Base-by-base conservation (phyloP, 345 rosid species). In the Sonneratia alba region DNA sequence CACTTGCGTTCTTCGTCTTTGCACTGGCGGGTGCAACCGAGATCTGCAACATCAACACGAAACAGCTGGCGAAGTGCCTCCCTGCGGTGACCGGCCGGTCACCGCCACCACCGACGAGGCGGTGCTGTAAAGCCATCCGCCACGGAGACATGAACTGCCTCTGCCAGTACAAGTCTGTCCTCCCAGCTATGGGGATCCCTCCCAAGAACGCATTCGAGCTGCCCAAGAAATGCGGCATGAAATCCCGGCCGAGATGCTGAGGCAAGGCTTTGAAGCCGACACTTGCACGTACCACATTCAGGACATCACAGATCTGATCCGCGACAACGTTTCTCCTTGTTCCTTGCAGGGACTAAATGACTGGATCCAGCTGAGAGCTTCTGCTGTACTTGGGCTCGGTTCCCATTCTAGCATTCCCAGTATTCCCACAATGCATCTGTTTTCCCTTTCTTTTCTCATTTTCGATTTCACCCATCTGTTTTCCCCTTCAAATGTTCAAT, bases 11-110 rank as follows among this genome's bases (percentile, higher is more conserved):
- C 66, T 62, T 62, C 38, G 38, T 34, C 37, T 62, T 32, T 11
- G 49, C 38, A 10, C 24, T 37, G 40, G 49, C 10, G 36, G 71
- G 27, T 12, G 48, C 62, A 24, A 27, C 75, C 37, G 32, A 51
- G 64, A 53, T 85, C 69, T 89, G 96, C 43, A 66, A 69, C 73
- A 75, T 85, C 5, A 83, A 83, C 49, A 56, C 84, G 21, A 37
- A 64, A 66, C 66, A 82, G 56, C 57, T 89, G 71, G 40, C 67
- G 19, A 59, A 49, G 48, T 87, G 95, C 71, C 80, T 79, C 4
- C 78, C 87, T 3, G 95, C 90, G 0, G 73, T 86, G 69, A 81
- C 77, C 1, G 90, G 92, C 22, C 6, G 37, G 63, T 47, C 77
- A 6, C 92, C 90, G 4, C 77, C 80, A 4, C 80, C 76, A 11